Evolutionary conservation across 2,329 filamentous ascomycete species (phyloP).

Genomic region (Aspergillus sergii): DNA sequence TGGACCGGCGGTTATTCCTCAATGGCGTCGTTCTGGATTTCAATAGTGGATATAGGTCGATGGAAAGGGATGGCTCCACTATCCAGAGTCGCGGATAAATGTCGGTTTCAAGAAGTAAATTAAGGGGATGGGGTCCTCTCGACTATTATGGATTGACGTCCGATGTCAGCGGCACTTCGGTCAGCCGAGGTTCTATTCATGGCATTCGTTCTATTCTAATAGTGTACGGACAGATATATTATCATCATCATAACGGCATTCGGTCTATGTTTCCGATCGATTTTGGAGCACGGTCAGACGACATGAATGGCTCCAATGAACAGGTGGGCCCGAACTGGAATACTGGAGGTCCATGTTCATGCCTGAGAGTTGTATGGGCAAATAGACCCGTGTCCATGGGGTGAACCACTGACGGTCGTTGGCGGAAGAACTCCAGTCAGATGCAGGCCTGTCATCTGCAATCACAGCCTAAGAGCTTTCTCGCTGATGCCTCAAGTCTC

Average conservation of each 20-base stretch:
- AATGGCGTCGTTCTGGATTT: background rate
- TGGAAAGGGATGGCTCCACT: background rate
- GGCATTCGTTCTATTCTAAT: background rate
- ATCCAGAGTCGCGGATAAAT: background rate
- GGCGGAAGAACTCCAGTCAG: background rate
- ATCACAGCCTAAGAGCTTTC: background rate
- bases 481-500: background rate
- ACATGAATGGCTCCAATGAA: background rate
- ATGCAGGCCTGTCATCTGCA: background rate
- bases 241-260: conserved; percentile 1
- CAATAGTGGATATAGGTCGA: background rate
- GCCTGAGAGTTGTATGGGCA: background rate
- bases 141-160: background rate
- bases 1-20: background rate
- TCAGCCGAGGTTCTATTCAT: background rate
- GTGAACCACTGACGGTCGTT: background rate
- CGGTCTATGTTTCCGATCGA: background rate
- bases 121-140: background rate
- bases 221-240: background rate
- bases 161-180: background rate
- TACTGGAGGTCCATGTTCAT: background rate
- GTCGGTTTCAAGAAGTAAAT: background rate
- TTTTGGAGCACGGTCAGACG: background rate
- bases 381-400: background rate
- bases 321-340: background rate